Percentiles rank a stretch among this genome's conserved stretches.
phyloP scores from a whole-genome alignment of 1,139 yeast species.

The Candida tetrigidarum region DNA sequence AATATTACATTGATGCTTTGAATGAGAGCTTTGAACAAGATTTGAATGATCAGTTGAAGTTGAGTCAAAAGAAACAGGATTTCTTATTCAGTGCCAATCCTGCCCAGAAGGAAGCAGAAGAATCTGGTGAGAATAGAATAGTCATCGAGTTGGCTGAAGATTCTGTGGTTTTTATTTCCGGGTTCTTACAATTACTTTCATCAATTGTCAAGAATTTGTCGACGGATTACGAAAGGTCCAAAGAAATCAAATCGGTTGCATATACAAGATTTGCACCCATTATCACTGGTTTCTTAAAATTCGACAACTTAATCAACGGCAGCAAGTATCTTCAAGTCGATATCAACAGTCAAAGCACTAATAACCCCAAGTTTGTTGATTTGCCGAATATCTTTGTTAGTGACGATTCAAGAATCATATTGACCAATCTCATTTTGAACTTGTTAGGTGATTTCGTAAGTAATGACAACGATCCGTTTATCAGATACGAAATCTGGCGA shows the following conservation, averaged over 20 bases:
- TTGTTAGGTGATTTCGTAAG: constrained; percentile 55
- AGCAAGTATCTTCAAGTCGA: constrained; percentile 20
- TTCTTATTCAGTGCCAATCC: constrained; percentile 31
- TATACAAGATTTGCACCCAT: constrained; percentile 42
- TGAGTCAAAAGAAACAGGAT: constrained; percentile 43
- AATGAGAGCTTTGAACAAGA: constrained; percentile 45
- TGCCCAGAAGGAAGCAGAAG: constrained; percentile 21
- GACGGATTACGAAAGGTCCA: constrained; percentile 27
- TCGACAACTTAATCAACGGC: constrained; percentile 42
- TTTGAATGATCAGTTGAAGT: constrained; percentile 33
- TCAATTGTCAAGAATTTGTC: constrained; percentile 38
- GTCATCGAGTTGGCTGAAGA: constrained; percentile 75
- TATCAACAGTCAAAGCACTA: constrained; percentile 19
- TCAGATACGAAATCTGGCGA: constrained; percentile 65
- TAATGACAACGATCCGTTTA: constrained; percentile 30
- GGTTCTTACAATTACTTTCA: constrained; percentile 57
- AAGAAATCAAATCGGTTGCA: constrained; percentile 33
- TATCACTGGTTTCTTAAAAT: constrained; percentile 40
- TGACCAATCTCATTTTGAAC: constrained; percentile 39
- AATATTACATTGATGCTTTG: constrained; percentile 58
- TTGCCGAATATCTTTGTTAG: constrained; percentile 32
- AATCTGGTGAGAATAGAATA: constrained; percentile 23
- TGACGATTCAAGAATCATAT: constrained; percentile 40
- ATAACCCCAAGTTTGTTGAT: constrained; percentile 24
- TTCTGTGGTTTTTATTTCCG: constrained; percentile 74